phyloP scores from a whole-genome alignment of 306 rosid species.

The Crataegus laevigata region DNA sequence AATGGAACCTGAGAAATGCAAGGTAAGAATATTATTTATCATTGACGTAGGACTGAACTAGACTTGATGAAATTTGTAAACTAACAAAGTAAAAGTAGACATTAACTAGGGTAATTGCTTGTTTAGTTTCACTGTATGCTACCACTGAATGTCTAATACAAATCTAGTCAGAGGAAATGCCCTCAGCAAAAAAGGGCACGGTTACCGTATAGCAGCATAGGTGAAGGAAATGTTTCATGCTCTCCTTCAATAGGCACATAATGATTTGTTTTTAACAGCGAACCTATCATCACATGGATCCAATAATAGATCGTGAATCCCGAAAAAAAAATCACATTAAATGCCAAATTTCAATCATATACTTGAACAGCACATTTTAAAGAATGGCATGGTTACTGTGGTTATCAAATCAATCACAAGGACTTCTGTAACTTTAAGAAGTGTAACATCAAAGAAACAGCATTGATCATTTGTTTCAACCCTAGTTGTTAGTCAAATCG shows the following conservation, averaged over 20 bases:
- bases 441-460: neutral
- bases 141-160: neutral
- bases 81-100: neutral
- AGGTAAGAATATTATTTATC: neutral
- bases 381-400: neutral
- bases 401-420: neutral
- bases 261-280: neutral
- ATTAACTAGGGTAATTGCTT: neutral
- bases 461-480: neutral
- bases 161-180: neutral
- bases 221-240: neutral
- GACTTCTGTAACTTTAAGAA: neutral
- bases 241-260: neutral
- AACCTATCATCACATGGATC: neutral
- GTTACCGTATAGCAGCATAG: neutral
- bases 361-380: neutral
- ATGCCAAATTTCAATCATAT: neutral
- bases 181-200: neutral
- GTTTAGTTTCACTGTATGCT: neutral
- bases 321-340: neutral
- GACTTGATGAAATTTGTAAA: neutral
- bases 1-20: constrained; percentile 62
- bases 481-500: neutral
- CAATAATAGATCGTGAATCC: neutral
- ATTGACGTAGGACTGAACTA: neutral